Evolutionary conservation across 495 filamentous ascomycete species (phyloP).

Genomic region (Trichoderma virens): DNA sequence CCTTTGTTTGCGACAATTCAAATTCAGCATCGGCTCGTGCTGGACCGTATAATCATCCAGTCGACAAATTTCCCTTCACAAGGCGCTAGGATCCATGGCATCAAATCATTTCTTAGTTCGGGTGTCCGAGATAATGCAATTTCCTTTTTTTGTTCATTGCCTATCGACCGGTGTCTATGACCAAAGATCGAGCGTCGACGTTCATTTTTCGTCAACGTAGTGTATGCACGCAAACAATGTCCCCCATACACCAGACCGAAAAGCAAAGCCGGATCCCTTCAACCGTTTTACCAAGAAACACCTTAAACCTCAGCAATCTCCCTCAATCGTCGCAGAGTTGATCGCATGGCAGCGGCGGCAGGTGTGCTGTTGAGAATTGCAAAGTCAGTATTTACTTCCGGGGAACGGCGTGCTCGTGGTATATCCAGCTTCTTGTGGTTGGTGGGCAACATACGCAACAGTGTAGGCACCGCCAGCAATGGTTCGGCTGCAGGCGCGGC

Average conservation of each 20-base stretch:
- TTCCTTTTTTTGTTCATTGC: slow-evolving; percentile 9
- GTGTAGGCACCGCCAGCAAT: slow-evolving; percentile 95
- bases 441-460: slow-evolving; percentile 71
- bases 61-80: not conserved
- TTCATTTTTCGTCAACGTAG: slow-evolving; percentile 12
- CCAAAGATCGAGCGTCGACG: slow-evolving; percentile 11
- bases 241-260: slow-evolving; percentile 20
- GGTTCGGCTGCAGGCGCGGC: slow-evolving; percentile 86
- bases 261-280: slow-evolving; percentile 27
- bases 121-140: slow-evolving; percentile 8
- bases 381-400: slow-evolving; percentile 18
- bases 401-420: no score
- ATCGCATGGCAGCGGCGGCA: slow-evolving; percentile 91
- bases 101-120: not conserved
- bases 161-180: slow-evolving; percentile 11
- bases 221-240: slow-evolving; percentile 6
- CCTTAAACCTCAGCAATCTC: slow-evolving; percentile 93
- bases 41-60: not conserved
- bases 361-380: slow-evolving; percentile 59
- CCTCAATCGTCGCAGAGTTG: slow-evolving; percentile 93
- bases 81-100: not conserved
- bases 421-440: no score
- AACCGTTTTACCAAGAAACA: slow-evolving; percentile 5
- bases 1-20: not conserved
- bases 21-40: not conserved